Conservation (phyloP, 2,329 filamentous ascomycete species). For the Talaromyces pinophilus region DNA sequence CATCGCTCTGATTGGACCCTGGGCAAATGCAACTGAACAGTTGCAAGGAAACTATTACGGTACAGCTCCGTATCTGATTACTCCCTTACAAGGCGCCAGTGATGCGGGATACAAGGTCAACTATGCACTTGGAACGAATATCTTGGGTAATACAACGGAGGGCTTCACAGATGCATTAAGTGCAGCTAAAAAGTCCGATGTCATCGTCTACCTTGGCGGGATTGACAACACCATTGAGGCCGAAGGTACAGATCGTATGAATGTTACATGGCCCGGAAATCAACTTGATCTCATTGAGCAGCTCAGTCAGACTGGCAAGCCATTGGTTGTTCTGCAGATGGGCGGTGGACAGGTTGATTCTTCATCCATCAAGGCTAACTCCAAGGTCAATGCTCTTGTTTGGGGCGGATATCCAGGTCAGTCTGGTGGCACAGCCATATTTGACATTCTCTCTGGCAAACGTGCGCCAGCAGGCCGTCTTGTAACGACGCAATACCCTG, state of each 20-base stretch:
- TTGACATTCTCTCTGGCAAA: slow-evolving; percentile 47
- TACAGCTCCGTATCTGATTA: slow-evolving; percentile 56
- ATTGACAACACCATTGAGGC: slow-evolving; percentile 47
- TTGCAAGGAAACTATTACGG: slow-evolving; percentile 64
- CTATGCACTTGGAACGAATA: slow-evolving; percentile 46
- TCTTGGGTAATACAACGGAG: slow-evolving; percentile 33
- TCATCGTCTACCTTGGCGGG: slow-evolving; percentile 45
- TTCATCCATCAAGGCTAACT: slow-evolving; percentile 40
- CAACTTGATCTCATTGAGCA: slow-evolving; percentile 45
- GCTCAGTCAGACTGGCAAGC: slow-evolving; percentile 41
- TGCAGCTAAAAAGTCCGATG: slow-evolving; percentile 40
- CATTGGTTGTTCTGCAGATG: slow-evolving; percentile 46
- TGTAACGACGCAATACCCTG: slow-evolving; percentile 42
- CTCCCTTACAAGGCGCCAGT: slow-evolving; percentile 55
- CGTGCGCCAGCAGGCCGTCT: slow-evolving; percentile 47
- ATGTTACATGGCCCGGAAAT: slow-evolving; percentile 47
- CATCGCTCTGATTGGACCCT: slow-evolving; percentile 60
- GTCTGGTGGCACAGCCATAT: slow-evolving; percentile 44
- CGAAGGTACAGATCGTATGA: slow-evolving; percentile 44
- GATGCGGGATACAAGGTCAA: slow-evolving; percentile 49
- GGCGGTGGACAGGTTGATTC: slow-evolving; percentile 50
- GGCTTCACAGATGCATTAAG: slow-evolving; percentile 38
- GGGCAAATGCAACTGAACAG: slow-evolving; percentile 59
- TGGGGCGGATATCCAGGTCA: slow-evolving; percentile 52
- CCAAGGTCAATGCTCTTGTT: slow-evolving; percentile 44